phyloP scores from a whole-genome alignment of 2,329 filamentous ascomycete genomes.

The Cordyceps cateniannulata region DNA sequence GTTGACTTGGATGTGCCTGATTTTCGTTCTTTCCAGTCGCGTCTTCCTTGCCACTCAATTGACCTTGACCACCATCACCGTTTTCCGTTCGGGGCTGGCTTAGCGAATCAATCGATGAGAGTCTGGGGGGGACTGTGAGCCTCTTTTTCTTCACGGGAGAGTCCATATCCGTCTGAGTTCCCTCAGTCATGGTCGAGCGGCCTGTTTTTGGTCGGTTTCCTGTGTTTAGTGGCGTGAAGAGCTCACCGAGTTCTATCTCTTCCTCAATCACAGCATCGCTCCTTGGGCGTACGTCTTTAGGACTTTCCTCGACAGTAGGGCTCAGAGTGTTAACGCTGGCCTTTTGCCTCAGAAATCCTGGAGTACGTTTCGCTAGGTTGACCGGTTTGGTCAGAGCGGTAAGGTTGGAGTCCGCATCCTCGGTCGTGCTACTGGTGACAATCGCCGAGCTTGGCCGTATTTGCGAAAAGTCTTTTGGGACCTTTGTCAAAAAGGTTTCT shows the following conservation, averaged over 20 bases:
- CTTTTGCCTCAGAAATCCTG: slow-evolving; percentile 18
- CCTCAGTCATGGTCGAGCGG: neutral
- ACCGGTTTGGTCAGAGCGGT: neutral
- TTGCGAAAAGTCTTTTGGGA: slow-evolving; percentile 27
- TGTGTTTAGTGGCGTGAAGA: neutral
- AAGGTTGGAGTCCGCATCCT: slow-evolving; percentile 9
- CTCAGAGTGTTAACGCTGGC: slow-evolving; percentile 23
- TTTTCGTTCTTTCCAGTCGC: neutral
- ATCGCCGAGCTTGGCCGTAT: neutral
- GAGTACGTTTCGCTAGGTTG: slow-evolving; percentile 17
- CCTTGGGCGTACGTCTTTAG: neutral
- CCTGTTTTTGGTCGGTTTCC: neutral
- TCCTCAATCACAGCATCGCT: neutral
- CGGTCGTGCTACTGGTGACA: slow-evolving; percentile 18
- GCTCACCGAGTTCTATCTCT: neutral
- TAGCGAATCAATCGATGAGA: slow-evolving; percentile 3
- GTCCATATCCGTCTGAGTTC: neutral
- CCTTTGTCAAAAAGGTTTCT: slow-evolving; percentile 32
- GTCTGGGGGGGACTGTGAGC: slow-evolving; percentile 4
- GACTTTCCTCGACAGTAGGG: slow-evolving; percentile 27
- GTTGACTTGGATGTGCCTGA: neutral
- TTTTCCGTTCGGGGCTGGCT: neutral
- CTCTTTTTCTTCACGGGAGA: neutral
- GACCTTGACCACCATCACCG: neutral
- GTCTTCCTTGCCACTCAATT: neutral